Percentiles rank a stretch among this genome's conserved stretches.
Conservation (phyloP, 176 grass and related monocot genomes). For the Avena eriantha region DNA sequence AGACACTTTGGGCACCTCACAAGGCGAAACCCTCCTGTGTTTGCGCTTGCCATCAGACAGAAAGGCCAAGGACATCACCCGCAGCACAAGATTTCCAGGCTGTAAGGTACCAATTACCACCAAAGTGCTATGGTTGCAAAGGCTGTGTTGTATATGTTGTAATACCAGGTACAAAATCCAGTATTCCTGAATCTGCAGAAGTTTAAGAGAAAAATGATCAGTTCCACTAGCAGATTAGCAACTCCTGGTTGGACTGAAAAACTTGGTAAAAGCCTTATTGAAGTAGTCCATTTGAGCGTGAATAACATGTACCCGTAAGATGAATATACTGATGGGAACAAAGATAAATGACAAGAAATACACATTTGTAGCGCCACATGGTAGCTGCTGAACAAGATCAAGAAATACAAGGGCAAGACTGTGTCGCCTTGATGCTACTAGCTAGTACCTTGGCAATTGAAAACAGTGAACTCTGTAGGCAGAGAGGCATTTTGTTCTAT, state of each 20-base stretch:
- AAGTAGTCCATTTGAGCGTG: neutral
- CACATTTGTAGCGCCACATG: neutral
- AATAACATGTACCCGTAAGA: neutral
- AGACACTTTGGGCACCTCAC: constrained; percentile 89
- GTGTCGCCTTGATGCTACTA: neutral
- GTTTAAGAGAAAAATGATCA: constrained; percentile 12
- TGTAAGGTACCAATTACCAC: neutral
- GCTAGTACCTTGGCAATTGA: neutral
- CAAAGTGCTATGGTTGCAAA: neutral
- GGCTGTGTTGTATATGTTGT: neutral
- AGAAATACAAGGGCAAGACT: neutral
- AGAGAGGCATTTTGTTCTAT: neutral
- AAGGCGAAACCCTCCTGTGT: constrained; percentile 47
- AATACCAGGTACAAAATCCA: constrained; percentile 2
- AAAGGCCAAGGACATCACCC: constrained; percentile 42
- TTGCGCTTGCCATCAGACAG: constrained; percentile 51
- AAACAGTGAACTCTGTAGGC: neutral
- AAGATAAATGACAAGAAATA: constrained; percentile 1
- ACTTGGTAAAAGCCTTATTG: neutral
- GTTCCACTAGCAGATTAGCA: neutral
- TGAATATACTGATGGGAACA: constrained; percentile 4
- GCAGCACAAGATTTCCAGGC: constrained; percentile 17
- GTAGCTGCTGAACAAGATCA: neutral
- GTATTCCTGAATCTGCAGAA: constrained; percentile 9
- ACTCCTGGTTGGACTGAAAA: neutral